Base-by-base conservation (phyloP, 495 filamentous ascomycete genomes). In the Daldinia bambusicola region DNA sequence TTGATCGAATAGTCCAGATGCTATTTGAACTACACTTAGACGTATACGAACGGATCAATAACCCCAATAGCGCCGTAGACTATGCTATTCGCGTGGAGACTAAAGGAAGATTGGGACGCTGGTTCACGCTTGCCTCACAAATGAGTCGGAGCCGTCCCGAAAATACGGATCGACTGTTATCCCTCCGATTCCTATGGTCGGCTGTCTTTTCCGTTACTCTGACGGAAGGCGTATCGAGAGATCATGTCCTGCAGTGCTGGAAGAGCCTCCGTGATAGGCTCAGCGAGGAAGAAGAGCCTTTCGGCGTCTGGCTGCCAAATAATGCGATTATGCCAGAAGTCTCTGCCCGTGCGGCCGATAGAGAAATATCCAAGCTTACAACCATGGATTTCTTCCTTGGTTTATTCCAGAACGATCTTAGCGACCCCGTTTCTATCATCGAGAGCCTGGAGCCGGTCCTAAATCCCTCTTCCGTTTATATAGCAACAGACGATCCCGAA, bases 371-470 rank as follows among this genome's bases (percentile, higher is more conserved):
- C 51, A 92, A 93, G 75, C 83, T 98, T 13, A 97, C 92, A 13
- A 98, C 94, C 0, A 94, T 95, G 88, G 96, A 97, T 74, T 98
- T 97, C 79, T 98, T 99, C 80, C 84, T 91, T 66, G 91, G 88
- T 32, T 87, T 99, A 0, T 97, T 98, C 70, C 83, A 86, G 38
- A 83, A 86, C 10, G 84, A 87, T 43, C 79, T 86, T 36, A 87
- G 87, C 38, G 89, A 97, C 74, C 90, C 95, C 0, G 84, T 92
- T 4, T 86, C 88, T 8, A 85, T 97, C 4, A 97, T 99, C 70
- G 93, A 97, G 70, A 95, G 88, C 40, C 83, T 99, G 36, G 96
- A 99, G 71, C 95, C 96, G 1, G 89, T 99, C 14, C 85, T 99
- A 1, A 93, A 96, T 61, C 89, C 90, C 10, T 82, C 88, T 16